A percentile compares a stretch with the other conserved stretches of the same genome.
Evolutionary conservation across 305 asterid genomes (phyloP).

Genomic region (Fraxinus floribunda): DNA sequence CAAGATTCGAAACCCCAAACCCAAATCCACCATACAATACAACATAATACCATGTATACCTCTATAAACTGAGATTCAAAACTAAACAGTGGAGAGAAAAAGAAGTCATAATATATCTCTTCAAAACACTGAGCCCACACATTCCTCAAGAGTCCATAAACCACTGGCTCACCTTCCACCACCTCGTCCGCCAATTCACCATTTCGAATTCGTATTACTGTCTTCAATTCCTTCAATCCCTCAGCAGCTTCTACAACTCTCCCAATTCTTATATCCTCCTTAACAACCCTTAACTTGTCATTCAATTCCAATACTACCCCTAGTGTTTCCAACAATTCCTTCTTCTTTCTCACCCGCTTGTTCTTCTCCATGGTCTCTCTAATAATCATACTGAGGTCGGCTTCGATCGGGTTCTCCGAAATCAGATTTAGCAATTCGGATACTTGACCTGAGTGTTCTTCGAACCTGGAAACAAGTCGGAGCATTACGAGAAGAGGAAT

Average conservation of each 20-base stretch:
- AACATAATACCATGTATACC: too few species aligned
- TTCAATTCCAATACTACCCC: slow-evolving; percentile 59
- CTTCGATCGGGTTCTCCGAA: slow-evolving; percentile 64
- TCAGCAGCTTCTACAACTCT: slow-evolving; percentile 63
- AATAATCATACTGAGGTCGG: slow-evolving; percentile 44
- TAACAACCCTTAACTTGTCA: too few species aligned
- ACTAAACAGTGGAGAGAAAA: too few species aligned
- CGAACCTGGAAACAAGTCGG: slow-evolving; percentile 63
- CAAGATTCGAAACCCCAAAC: too few species aligned
- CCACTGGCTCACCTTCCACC: too few species aligned
- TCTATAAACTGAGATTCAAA: too few species aligned
- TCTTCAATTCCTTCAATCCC: slow-evolving; percentile 48
- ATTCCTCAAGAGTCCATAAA: too few species aligned
- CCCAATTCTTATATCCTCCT: slow-evolving; percentile 48
- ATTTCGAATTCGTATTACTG: too few species aligned
- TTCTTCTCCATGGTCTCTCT: slow-evolving; percentile 57
- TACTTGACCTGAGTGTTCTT: slow-evolving; percentile 39
- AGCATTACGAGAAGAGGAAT: slow-evolving; percentile 69
- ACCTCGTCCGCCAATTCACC: too few species aligned
- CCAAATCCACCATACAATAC: too few species aligned
- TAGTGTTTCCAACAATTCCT: slow-evolving; percentile 53
- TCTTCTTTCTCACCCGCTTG: slow-evolving; percentile 64
- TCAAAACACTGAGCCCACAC: too few species aligned
- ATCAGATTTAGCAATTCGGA: slow-evolving; percentile 47
- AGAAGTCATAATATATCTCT: too few species aligned